Evolutionary conservation across 768 basidiomycete species (phyloP), one percentile per base, ranked within the genome.

Genomic region (Sarcodon sp.): DNA sequence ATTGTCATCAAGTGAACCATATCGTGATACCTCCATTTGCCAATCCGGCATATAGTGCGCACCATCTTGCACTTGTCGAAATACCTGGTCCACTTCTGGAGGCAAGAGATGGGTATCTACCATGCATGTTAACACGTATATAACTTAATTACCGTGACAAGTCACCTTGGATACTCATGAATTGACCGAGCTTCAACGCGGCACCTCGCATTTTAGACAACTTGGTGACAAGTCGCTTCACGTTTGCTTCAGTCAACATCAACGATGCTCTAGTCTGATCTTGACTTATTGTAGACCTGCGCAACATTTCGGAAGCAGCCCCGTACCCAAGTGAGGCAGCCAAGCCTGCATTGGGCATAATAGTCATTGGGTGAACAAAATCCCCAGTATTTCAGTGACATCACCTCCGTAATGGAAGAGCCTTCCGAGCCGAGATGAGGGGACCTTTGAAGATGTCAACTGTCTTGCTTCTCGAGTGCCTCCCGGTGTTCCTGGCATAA

Each of bases 41-140:
- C 87, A 93, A 55, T 94, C 85, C 0, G 94, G 94, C 94, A 99
- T 99, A 61, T 97, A 97, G 63, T 99, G 90, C 1, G 94, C 94
- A 55, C 84, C 80, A 54, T 94, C 88, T 60, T 98, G 94, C 0
- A 99, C 93, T 31, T 84, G 71, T 45, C 90, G 77, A 55, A 99
- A 81, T 32, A 99, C 84, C 47, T 77, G 73, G 58, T 97, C 92
- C 3, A 97, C 65, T 53, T 94, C 90, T 0, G 85, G 76, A 0
- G 93, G 88, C 1, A 99, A 70, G 35, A 87, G 67, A 53, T 94
- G 84, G 0, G 90, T 87, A 62, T 99, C 94, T 97, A 54, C 8
- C 39, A 27, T 7, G 12, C 46, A 41, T 46, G 41, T 45, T 9
- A 13, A 44, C 1, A 6, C 9, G 4, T 10, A 3, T 15, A 31